Conservation (phyloP, 768 basidiomycete species). For the Leccinum incarnatum region DNA sequence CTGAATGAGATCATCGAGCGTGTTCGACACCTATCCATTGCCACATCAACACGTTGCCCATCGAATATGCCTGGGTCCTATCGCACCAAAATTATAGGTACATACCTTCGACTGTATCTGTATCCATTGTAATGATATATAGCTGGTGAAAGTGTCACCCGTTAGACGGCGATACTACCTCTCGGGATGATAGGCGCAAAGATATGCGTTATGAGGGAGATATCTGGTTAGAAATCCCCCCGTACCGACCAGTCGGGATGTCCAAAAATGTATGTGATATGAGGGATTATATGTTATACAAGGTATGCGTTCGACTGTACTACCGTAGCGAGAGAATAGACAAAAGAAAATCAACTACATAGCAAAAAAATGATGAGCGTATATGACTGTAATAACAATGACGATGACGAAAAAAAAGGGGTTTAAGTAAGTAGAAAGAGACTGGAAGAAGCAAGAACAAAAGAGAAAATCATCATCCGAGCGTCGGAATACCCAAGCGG, state of each 20-base stretch:
- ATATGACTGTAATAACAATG: slow-evolving; percentile 10
- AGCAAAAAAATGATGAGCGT: slow-evolving; percentile 14
- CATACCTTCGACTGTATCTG: too few species aligned
- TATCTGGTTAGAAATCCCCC: not conserved
- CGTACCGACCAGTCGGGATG: not conserved
- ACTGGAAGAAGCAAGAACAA: not conserved
- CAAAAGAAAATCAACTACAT: slow-evolving; percentile 1
- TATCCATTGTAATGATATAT: too few species aligned
- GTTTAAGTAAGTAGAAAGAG: not conserved
- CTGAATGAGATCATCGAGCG: too few species aligned
- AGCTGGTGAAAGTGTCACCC: too few species aligned
- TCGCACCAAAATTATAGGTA: too few species aligned
- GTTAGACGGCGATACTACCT: too few species aligned
- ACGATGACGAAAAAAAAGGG: not conserved
- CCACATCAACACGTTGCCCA: too few species aligned
- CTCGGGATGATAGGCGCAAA: too few species aligned
- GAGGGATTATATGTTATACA: not conserved
- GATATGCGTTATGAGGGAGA: too few species aligned
- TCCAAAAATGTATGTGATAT: not conserved
- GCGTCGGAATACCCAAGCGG: not conserved
- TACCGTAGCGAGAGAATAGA: not conserved
- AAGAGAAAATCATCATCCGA: not conserved
- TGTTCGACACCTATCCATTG: too few species aligned
- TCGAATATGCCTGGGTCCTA: too few species aligned
- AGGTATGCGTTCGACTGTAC: not conserved